Percentiles rank a stretch among this genome's conserved stretches.
Conservation (phyloP, 2,329 filamentous ascomycete species). For the Trichoderma harzianum region DNA sequence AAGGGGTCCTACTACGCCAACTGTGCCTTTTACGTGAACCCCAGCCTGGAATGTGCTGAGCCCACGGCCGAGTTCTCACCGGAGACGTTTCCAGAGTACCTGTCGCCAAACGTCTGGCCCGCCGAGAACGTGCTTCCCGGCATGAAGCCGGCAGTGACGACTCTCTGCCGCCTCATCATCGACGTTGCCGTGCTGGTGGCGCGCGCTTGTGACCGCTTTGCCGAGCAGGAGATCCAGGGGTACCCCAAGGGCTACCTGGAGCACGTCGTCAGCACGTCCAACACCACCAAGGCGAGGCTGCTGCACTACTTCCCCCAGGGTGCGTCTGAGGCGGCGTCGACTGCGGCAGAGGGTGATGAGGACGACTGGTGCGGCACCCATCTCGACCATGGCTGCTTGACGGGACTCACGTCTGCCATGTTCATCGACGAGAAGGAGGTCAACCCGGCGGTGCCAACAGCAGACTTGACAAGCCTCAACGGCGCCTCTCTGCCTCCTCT, state of each 20-base stretch:
- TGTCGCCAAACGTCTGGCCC: slow-evolving; percentile 89
- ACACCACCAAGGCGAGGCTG: slow-evolving; percentile 85
- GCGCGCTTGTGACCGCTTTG: slow-evolving; percentile 83
- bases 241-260: slow-evolving; percentile 81
- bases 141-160: slow-evolving; percentile 69
- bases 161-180: slow-evolving; percentile 80
- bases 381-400: slow-evolving; percentile 89
- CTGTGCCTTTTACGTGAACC: slow-evolving; percentile 71
- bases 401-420: slow-evolving; percentile 92
- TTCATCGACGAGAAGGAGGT: slow-evolving; percentile 74
- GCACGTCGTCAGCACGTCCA: slow-evolving; percentile 78
- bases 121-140: slow-evolving; percentile 63
- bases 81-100: slow-evolving; percentile 78
- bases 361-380: slow-evolving; percentile 96
- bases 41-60: slow-evolving; percentile 56
- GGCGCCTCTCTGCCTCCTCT: slow-evolving; percentile 48
- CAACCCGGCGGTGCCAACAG: slow-evolving; percentile 33
- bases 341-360: slow-evolving; percentile 46
- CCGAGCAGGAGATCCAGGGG: slow-evolving; percentile 69
- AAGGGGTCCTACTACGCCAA: slow-evolving; percentile 86
- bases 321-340: slow-evolving; percentile 24
- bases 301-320: slow-evolving; percentile 85
- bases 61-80: slow-evolving; percentile 57
- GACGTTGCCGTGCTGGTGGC: slow-evolving; percentile 87
- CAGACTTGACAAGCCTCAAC: slow-evolving; percentile 19